Base-by-base conservation (phyloP, 768 basidiomycete species). In the Lactarius akahatsu region DNA sequence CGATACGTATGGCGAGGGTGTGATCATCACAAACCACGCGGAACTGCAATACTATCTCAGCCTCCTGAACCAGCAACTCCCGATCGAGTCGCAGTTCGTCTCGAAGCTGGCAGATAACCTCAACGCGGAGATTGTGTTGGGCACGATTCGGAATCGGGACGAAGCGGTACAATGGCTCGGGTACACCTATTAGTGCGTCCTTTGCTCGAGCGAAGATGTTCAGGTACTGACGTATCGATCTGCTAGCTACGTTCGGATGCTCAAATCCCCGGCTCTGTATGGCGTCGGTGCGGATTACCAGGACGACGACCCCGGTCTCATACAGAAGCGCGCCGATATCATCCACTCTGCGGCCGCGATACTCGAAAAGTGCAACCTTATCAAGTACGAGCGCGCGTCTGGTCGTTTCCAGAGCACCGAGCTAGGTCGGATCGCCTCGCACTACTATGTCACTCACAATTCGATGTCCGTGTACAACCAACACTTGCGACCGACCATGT, bases 401-500 rank as follows among this genome's bases (percentile, higher is more conserved):
- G 96, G 96, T 7, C 81, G 90, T 20, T 94, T 99, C 83, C 92
- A 93, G 71, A 90, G 89, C 70, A 96, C 94, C 4, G 96, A 98
- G 74, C 83, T 98, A 2, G 96, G 96, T 16, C 83, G 92, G 7
- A 98, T 98, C 70, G 94, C 95, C 0, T 95, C 92, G 13, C 90
- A 98, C 75, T 98, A 94, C 76, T 98, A 98, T 74, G 91, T 99
- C 68, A 91, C 94, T 0, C 90, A 98, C 76, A 88, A 87, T 71
- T 96, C 94, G 64, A 99, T 99, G 97, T 86, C 92, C 73, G 90
- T 89, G 0, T 99, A 98, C 77, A 97, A 97, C 76, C 92, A 96
- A 73, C 94, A 98, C 75, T 78, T 98, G 66, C 85, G 90, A 56
- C 85, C 92, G 3, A 89, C 88, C 3, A 94, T 98, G 91, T 86